These are phyloP conservation scores for Aspergillus tanneri DNA, from an alignment of 2,329 filamentous ascomycete species.

Conservation along the genomic window DNA sequence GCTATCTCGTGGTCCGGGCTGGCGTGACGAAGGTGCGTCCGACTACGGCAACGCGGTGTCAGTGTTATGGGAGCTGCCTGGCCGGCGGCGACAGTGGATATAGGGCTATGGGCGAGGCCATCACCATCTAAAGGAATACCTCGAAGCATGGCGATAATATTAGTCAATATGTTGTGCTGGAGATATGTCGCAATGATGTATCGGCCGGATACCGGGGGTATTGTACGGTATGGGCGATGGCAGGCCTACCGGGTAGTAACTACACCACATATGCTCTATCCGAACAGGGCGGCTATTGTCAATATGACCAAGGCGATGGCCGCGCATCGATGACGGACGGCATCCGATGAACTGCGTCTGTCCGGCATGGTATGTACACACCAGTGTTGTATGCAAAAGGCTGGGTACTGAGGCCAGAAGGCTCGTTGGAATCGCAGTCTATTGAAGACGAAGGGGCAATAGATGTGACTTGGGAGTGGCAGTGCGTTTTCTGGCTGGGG, in stretches of 20 bases:
- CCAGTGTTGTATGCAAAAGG: slow-evolving; percentile 55
- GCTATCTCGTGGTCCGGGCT: slow-evolving; percentile 32
- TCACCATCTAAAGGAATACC: slow-evolving; percentile 67
- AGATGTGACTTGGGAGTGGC: slow-evolving; percentile 56
- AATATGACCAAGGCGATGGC: slow-evolving; percentile 60
- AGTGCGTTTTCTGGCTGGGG: slow-evolving; percentile 53
- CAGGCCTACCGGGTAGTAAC: slow-evolving; percentile 50
- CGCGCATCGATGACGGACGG: slow-evolving; percentile 52
- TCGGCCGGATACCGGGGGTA: slow-evolving; percentile 32
- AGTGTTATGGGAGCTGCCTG: slow-evolving; percentile 60
- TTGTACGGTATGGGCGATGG: slow-evolving; percentile 60
- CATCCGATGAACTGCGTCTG: slow-evolving; percentile 59
- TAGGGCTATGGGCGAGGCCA: slow-evolving; percentile 57
- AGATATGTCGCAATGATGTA: slow-evolving; percentile 56
- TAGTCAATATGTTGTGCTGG: slow-evolving; percentile 61
- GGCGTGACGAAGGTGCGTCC: slow-evolving; percentile 56
- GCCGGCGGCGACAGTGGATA: slow-evolving; percentile 61
- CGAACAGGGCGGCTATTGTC: slow-evolving; percentile 55
- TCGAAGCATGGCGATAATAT: slow-evolving; percentile 64
- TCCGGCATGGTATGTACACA: slow-evolving; percentile 57
- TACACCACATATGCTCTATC: slow-evolving; percentile 56
- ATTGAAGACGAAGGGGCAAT: slow-evolving; percentile 54
- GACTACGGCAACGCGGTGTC: slow-evolving; percentile 58
- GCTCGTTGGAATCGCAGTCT: slow-evolving; percentile 51
- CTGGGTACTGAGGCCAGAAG: slow-evolving; percentile 51